Conservation (phyloP, 495 filamentous ascomycete species). For the Hypoxylon rickii region DNA sequence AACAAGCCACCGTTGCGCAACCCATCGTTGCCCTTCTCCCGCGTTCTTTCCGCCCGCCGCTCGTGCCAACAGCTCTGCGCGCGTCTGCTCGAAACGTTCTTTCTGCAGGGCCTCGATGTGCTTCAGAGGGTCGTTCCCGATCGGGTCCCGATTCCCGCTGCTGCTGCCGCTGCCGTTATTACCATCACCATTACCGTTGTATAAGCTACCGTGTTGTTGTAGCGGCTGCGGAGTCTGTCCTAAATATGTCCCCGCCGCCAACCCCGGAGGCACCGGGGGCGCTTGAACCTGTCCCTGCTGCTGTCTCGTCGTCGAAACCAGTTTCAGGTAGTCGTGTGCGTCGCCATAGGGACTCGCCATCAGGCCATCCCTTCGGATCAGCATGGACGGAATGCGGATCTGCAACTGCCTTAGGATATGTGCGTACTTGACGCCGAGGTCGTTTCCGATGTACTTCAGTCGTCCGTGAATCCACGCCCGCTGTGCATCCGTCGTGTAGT, state of each 20-base stretch:
- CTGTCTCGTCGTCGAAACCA: no score
- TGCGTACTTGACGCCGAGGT: conserved; percentile 54
- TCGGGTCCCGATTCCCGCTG: no score
- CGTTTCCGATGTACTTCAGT: conserved; percentile 50
- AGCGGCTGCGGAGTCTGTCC: conserved; percentile 25
- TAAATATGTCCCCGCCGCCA: conserved; percentile 14
- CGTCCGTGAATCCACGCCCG: conserved; percentile 52
- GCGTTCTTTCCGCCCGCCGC: conserved; percentile 33
- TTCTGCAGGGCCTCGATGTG: conserved; percentile 47
- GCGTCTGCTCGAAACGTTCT: conserved; percentile 41
- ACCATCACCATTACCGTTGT: conserved; percentile 24
- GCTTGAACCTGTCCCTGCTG: no score
- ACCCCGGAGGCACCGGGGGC: conserved; percentile 1
- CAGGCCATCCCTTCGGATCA: conserved; percentile 53
- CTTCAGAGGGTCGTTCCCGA: conserved; percentile 44
- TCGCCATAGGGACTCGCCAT: conserved; percentile 42
- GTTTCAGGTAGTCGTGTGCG: conserved; percentile 4
- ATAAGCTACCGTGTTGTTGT: neutral
- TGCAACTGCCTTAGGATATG: conserved; percentile 51
- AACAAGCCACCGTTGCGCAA: conserved; percentile 36
- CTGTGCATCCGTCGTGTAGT: conserved; percentile 56
- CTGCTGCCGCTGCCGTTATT: conserved; percentile 5
- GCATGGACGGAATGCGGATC: conserved; percentile 57
- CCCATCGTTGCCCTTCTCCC: conserved; percentile 26
- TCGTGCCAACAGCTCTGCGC: conserved; percentile 43